Base-by-base conservation (phyloP, 2,329 filamentous ascomycete genomes). In the Aspergillus sp. region DNA sequence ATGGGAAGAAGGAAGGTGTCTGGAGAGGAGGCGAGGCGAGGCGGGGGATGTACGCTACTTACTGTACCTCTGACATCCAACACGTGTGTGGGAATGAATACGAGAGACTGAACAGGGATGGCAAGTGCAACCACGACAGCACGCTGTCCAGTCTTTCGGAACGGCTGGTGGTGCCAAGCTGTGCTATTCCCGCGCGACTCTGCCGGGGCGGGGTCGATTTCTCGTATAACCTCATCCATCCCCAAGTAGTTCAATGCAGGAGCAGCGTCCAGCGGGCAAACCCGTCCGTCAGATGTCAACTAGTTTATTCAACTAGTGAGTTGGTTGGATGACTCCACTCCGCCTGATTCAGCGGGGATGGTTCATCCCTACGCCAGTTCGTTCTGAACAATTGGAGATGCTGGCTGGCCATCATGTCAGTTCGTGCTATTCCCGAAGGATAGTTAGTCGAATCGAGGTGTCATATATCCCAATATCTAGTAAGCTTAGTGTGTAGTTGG, bases 181-280 rank as follows among this genome's bases (percentile, higher is more conserved):
- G 43, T 32, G 38, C 51, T 39, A 32, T 32, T 21, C 51, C 32
- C 38, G 50, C 32, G 39, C 12, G 15, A 21, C 17, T 41, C 32
- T 13, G 32, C 32, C 4, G 32, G 32, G 43, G 53, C 53, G 53
- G 53, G 39, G 53, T 47, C 17, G 30, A 36, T 36, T 36, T 55
- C 39, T 55, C 53, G 53, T 55, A 55, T 55, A 8, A 55, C 41
- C 32, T 36, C 53, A 55, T 32, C 53, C 53, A 36, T 36, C 41
- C 23, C 8, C 13, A 45, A 32, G 38, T 25, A 25, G 43, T 45
- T 45, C 41, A 17, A 45, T 30, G 19, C 28, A 17, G 19, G 17
- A 17, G 39, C 39, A 43, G 38, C 13, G n/a, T 21, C 19, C 21
- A 41, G 17, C 30, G 10, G 23, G 28, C n/a, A 23, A 41, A n/a